phyloP scores from a whole-genome alignment of 2,329 filamentous ascomycete species.

The Celoporthe dispersa region DNA sequence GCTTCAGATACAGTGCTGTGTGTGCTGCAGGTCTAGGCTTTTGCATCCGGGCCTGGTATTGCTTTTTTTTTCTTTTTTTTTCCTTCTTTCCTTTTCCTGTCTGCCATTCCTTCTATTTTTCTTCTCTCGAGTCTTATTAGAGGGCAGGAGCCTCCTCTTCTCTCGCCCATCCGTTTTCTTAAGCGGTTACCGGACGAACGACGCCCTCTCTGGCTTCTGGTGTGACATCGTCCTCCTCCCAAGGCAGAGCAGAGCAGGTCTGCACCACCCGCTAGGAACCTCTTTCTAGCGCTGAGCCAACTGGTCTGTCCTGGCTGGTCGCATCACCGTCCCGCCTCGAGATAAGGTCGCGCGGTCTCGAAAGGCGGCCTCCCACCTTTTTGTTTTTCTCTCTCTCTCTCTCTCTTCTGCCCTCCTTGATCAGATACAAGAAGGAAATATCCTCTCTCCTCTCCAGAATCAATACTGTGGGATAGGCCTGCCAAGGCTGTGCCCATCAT shows the following conservation, averaged over 20 bases:
- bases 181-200: background rate
- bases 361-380: background rate
- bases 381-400: background rate
- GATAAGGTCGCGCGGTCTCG: background rate
- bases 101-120: background rate
- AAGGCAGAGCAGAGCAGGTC: background rate
- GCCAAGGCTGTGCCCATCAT: background rate
- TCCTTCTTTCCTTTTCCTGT: background rate
- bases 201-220: background rate
- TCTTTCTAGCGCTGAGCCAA: background rate
- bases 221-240: background rate
- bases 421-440: background rate
- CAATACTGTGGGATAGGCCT: background rate
- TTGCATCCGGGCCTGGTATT: background rate
- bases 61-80: background rate
- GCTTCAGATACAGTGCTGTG: conserved; percentile 1
- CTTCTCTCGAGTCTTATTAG: background rate
- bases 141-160: background rate
- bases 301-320: background rate
- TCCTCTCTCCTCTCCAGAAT: background rate
- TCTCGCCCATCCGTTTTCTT: background rate
- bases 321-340: background rate
- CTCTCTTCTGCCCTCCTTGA: background rate
- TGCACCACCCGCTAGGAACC: background rate
- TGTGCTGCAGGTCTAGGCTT: background rate